Evolutionary conservation across 2,329 filamentous ascomycete genomes (phyloP).

Genomic region (Botrytis aclada): DNA sequence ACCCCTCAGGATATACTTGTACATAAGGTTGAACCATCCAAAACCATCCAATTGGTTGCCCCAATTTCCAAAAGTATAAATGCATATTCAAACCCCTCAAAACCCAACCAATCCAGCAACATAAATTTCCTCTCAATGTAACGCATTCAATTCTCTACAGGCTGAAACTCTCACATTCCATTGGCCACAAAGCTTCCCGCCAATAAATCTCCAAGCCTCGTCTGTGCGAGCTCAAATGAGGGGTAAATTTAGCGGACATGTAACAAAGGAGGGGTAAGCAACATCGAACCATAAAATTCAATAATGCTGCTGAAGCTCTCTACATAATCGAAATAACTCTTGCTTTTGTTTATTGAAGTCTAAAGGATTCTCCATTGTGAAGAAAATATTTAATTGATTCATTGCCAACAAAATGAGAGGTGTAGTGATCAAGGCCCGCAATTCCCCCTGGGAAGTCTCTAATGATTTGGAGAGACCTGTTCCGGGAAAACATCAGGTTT

Average conservation of each 20-base stretch:
- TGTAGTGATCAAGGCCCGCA: neutral
- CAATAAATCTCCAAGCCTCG: neutral
- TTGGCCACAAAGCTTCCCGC: neutral
- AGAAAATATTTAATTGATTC: neutral
- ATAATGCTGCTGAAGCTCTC: neutral
- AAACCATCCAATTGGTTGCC: neutral
- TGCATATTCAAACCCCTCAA: neutral
- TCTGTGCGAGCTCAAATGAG: constrained; percentile 6
- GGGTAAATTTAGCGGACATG: constrained; percentile 7
- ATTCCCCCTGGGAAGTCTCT: constrained; percentile 13
- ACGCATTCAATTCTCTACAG: neutral
- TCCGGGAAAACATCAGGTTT: constrained; percentile 38
- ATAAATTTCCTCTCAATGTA: neutral
- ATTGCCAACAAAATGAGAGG: constrained; percentile 10
- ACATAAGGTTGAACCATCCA: neutral
- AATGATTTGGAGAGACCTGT: constrained; percentile 31
- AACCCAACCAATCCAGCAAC: neutral
- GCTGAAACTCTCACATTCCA: neutral
- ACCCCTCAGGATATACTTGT: neutral
- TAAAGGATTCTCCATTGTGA: neutral
- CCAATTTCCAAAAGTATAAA: neutral
- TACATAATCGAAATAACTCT: neutral
- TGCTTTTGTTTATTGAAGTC: neutral
- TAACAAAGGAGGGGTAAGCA: constrained; percentile 15
- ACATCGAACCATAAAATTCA: constrained; percentile 3